Base-by-base conservation (phyloP, 495 filamentous ascomycete genomes). In the Penicillium waksmanii region DNA sequence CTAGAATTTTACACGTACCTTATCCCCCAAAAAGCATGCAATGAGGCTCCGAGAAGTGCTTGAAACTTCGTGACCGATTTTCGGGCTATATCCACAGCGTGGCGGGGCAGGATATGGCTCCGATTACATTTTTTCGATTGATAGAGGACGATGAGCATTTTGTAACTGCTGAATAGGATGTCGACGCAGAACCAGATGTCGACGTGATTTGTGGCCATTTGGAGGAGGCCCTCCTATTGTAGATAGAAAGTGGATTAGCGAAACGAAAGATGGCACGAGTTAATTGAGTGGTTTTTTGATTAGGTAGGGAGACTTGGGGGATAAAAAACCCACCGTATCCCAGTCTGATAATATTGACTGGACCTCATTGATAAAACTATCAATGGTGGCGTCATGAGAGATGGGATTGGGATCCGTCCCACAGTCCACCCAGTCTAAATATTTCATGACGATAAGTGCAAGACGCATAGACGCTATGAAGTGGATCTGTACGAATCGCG, bases 401-500 rank as follows among this genome's bases (percentile, higher is more conserved):
- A n/a, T 33, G 1, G 53, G 35, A 17, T 60, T 25, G 0, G 35
- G 19, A 36, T 55, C 15, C 2, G 21, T 18, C 1, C 18, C 23
- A 7, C 6, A 5, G 11, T 62, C 60, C 9, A 53, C n/a, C 25
- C 53, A 51, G 2, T 68, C 62, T n/a, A 65, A 35, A 25, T 61
- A 68, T 21, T 60, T 55, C 53, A 68, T 23, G n/a, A 56, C 18
- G 3, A 64, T 57, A 5, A 68, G 38, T 0, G 62, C 56, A 5
- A 60, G 56, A 3, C 66, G 56, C 66, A 68, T 68, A n/a, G 59
- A 65, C n/a, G 62, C 66, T 3, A 68, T 51, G 19, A 68, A 68
- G 51, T 68, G 66, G 21, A 68, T 68, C 21, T 68, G 62, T 9
- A 68, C 48, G 17, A 61, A 60, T 3, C 56, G 58, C 4, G 61